These are phyloP conservation scores for Wickerhamomyces queroliae DNA, from an alignment of 805 yeast species.

Conservation along the genomic window DNA sequence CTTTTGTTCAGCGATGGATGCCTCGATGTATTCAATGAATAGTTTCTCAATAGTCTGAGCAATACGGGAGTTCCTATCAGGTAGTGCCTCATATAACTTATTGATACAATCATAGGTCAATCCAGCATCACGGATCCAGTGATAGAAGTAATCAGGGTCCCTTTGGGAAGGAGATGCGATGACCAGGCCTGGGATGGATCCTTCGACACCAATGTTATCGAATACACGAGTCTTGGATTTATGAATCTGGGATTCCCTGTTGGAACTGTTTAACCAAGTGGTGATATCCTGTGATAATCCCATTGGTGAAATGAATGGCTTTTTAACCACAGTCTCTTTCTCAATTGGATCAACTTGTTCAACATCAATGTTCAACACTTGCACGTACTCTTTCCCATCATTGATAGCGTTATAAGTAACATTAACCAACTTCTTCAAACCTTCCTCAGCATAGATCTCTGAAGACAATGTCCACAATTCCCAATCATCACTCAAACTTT, in stretches of 20 bases:
- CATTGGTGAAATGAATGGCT: neutral
- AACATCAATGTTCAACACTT: neutral
- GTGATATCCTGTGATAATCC: neutral
- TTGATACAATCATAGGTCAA: slow-evolving; percentile 38
- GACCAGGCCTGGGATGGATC: slow-evolving; percentile 50
- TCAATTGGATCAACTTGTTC: neutral
- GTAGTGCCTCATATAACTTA: slow-evolving; percentile 28
- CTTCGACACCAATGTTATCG: slow-evolving; percentile 10
- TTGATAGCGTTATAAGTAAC: neutral
- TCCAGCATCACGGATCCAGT: slow-evolving; percentile 74
- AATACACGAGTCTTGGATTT: neutral
- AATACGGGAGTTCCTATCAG: neutral
- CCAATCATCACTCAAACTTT: neutral
- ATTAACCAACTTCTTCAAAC: neutral
- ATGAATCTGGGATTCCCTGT: neutral
- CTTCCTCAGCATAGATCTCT: neutral
- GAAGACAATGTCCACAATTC: neutral
- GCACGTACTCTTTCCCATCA: neutral
- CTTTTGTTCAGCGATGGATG: neutral
- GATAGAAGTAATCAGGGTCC: slow-evolving; percentile 62
- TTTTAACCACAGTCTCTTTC: neutral
- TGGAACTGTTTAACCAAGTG: neutral
- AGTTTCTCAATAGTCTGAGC: neutral
- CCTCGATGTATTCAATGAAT: neutral
- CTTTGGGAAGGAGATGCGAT: slow-evolving; percentile 61